These are phyloP conservation scores for Colletotrichum orbiculare DNA, from an alignment of 2,329 filamentous ascomycete genomes.

Conservation along the genomic window DNA sequence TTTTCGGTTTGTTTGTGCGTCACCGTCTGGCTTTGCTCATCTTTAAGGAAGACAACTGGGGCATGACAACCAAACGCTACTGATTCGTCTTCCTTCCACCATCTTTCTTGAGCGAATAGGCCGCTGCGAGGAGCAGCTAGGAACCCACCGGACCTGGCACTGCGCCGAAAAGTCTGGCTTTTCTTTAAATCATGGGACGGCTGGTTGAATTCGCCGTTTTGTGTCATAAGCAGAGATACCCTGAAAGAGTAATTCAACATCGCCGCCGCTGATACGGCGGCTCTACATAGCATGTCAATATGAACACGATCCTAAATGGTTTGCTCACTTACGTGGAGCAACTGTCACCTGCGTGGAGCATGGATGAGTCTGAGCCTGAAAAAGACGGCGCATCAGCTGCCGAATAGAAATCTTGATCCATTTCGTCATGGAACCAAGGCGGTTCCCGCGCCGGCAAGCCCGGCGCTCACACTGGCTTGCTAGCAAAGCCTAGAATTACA, in stretches of 20 bases:
- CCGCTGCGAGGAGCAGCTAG: neutral
- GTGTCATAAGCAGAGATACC: slow-evolving; percentile 31
- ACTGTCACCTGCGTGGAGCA: too few species aligned
- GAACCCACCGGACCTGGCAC: neutral
- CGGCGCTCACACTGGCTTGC: slow-evolving; percentile 9
- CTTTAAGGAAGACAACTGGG: slow-evolving; percentile 89
- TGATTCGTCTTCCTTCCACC: slow-evolving; percentile 7
- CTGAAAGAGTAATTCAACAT: slow-evolving; percentile 18
- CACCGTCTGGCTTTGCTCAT: slow-evolving; percentile 88
- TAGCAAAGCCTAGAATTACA: slow-evolving; percentile 32
- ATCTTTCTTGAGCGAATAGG: neutral
- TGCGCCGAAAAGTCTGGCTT: neutral
- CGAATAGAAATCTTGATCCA: neutral
- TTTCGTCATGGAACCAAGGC: slow-evolving; percentile 27
- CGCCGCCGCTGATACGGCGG: neutral
- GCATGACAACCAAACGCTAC: slow-evolving; percentile 40
- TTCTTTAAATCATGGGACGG: slow-evolving; percentile 7
- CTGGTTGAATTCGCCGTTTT: slow-evolving; percentile 12
- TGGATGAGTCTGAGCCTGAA: too few species aligned
- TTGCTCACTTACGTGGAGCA: too few species aligned
- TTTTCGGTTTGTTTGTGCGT: slow-evolving; percentile 86
- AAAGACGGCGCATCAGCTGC: too few species aligned
- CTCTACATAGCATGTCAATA: too few species aligned
- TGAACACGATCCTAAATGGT: too few species aligned
- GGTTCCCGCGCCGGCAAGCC: slow-evolving; percentile 2